Conservation (phyloP, 2,329 filamentous ascomycete genomes). For the Chrysoporthe deuterocubensis region DNA sequence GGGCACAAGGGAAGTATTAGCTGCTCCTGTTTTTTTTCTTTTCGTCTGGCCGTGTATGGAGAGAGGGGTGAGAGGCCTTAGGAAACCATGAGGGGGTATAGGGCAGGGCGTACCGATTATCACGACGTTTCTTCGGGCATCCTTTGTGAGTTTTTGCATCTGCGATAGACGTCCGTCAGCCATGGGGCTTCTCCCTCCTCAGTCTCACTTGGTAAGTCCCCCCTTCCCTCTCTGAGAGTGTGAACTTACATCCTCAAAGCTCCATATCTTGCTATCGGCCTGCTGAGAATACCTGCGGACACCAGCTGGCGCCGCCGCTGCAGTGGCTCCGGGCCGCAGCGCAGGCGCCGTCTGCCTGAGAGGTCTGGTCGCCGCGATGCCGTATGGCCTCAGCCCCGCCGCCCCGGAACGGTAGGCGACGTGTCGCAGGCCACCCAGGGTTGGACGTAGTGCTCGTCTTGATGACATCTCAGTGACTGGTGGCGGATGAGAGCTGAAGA, state of each 20-base stretch:
- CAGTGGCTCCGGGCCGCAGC: not conserved
- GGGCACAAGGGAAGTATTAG: not conserved
- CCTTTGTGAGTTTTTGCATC: constrained; percentile 44
- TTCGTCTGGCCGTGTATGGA: not conserved
- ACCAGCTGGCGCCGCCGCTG: not conserved
- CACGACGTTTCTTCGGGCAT: constrained; percentile 41
- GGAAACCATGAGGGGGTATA: not conserved
- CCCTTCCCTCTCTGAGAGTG: not conserved
- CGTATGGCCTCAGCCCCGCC: not conserved
- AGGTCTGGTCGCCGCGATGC: not conserved
- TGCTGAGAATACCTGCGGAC: constrained; percentile 36
- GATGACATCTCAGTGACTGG: constrained; percentile 21
- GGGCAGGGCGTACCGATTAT: constrained; percentile 50
- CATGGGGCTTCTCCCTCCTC: not conserved
- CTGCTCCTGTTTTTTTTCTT: not conserved
- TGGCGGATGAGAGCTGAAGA: not conserved
- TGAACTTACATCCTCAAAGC: constrained; percentile 48
- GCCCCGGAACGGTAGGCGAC: constrained; percentile 8
- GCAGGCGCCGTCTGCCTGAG: not conserved
- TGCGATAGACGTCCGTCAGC: constrained; percentile 31
- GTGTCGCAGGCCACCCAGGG: constrained; percentile 20
- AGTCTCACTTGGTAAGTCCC: not conserved
- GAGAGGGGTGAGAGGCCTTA: no score
- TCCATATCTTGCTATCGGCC: constrained; percentile 47
- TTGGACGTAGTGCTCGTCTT: constrained; percentile 13